phyloP scores from a whole-genome alignment of 2,329 filamentous ascomycete genomes.

The Trichoderma arundinaceum region DNA sequence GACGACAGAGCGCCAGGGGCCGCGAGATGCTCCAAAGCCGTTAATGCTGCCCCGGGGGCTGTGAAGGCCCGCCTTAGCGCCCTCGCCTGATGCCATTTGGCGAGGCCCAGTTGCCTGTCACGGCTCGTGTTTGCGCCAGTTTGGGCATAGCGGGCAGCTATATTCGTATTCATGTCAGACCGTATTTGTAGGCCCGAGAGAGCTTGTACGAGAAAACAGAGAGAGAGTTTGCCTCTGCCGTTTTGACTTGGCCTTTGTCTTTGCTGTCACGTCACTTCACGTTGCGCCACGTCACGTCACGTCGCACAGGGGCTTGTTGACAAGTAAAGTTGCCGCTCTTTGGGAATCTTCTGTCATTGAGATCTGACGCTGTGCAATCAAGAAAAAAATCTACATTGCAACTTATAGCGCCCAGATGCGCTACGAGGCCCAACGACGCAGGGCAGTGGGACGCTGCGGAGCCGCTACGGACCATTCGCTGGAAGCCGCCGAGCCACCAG shows the following conservation, averaged over 20 bases:
- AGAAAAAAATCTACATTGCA: neutral
- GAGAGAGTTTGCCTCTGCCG: no score
- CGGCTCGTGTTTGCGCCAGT: constrained; percentile 20
- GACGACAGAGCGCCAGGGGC: neutral
- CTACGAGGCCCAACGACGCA: neutral
- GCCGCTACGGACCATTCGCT: constrained; percentile 3
- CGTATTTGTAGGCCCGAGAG: no score
- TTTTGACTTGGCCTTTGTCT: no score
- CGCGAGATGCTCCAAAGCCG: neutral
- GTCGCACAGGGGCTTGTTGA: no score
- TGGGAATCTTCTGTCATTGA: no score
- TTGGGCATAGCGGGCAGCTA: constrained; percentile 20
- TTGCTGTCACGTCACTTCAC: no score
- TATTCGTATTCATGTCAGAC: constrained; percentile 16
- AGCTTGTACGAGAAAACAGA: no score
- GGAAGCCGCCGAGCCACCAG: neutral
- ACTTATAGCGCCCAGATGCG: neutral
- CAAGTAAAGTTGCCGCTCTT: no score
- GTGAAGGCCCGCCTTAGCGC: constrained; percentile 20
- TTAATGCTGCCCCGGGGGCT: neutral
- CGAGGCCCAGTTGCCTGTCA: constrained; percentile 14
- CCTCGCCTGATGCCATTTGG: neutral
- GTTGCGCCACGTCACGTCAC: no score
- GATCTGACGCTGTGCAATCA: no score
- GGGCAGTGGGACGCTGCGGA: neutral